phyloP scores from a whole-genome alignment of 805 yeast species.

The Ogataea sp. region DNA sequence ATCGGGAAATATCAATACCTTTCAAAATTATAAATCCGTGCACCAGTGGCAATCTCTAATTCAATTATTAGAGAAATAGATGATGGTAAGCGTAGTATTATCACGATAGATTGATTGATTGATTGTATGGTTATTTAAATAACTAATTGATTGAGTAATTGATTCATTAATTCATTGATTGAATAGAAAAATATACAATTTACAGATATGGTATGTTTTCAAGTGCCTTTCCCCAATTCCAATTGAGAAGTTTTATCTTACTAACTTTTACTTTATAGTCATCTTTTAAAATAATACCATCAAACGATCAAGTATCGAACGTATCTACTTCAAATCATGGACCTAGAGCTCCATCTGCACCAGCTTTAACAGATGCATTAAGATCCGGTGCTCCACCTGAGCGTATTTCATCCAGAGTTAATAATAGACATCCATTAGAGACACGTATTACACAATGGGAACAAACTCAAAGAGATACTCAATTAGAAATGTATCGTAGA shows the following conservation, averaged over 20 bases:
- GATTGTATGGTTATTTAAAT: no score
- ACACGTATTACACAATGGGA: constrained; percentile 75
- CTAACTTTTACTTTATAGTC: constrained; percentile 23
- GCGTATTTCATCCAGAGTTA: constrained; percentile 51
- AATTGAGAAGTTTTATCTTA: background rate
- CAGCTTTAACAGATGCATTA: constrained; percentile 62
- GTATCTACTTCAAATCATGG: constrained; percentile 47
- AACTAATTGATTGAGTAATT: no score
- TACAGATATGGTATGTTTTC: background rate
- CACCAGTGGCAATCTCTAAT: no score
- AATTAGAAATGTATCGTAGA: constrained; percentile 72
- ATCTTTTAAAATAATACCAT: constrained; percentile 46
- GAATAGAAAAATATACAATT: no score
- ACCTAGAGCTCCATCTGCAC: constrained; percentile 55
- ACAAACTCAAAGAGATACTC: constrained; percentile 56
- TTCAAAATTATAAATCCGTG: no score
- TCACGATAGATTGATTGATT: no score
- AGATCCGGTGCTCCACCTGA: constrained; percentile 60
- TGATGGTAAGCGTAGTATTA: no score
- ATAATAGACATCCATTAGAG: constrained; percentile 83
- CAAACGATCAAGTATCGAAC: constrained; percentile 31
- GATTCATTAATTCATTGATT: no score
- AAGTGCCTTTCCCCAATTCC: no score
- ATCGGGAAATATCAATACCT: no score
- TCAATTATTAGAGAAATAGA: no score